Conservation (phyloP, 1,284 basidiomycete species). For the Apiotrichum siamense region DNA sequence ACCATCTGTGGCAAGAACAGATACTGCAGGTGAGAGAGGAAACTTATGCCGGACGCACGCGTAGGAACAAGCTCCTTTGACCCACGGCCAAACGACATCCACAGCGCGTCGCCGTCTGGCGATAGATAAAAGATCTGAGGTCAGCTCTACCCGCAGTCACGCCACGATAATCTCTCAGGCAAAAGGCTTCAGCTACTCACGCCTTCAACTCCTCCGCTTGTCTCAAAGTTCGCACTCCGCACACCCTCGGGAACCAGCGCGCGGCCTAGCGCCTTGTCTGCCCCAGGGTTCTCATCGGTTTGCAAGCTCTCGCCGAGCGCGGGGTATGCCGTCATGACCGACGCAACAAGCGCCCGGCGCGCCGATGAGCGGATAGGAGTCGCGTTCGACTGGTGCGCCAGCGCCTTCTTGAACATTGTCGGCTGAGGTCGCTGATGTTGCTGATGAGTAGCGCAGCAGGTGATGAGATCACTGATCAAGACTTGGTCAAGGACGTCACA, state of each 20-base stretch:
- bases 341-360: conserved; percentile 35
- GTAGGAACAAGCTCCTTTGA: conserved; percentile 62
- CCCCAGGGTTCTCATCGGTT: conserved; percentile 7
- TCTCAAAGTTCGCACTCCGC: conserved; percentile 33
- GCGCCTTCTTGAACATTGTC: conserved; percentile 46
- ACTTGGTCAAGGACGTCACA: too few species aligned
- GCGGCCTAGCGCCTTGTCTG: conserved; percentile 36
- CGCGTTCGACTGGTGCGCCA: conserved; percentile 43
- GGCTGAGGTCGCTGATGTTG: background rate
- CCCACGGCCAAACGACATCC: conserved; percentile 63
- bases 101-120: conserved; percentile 66
- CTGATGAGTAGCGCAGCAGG: too few species aligned
- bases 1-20: conserved; percentile 22
- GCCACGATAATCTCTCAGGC: too few species aligned
- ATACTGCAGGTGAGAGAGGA: conserved; percentile 35
- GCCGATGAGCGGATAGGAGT: conserved; percentile 45
- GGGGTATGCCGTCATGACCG: conserved; percentile 36
- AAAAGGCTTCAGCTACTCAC: conserved; percentile 28
- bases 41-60: conserved; percentile 41
- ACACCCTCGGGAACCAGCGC: conserved; percentile 42
- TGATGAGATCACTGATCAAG: too few species aligned
- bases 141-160: conserved; percentile 2
- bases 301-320: conserved; percentile 7
- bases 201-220: conserved; percentile 40
- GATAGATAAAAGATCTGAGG: conserved; percentile 52